Evolutionary conservation across 257 asterid genomes (phyloP).

Genomic region (Solanum lycopersicoides): DNA sequence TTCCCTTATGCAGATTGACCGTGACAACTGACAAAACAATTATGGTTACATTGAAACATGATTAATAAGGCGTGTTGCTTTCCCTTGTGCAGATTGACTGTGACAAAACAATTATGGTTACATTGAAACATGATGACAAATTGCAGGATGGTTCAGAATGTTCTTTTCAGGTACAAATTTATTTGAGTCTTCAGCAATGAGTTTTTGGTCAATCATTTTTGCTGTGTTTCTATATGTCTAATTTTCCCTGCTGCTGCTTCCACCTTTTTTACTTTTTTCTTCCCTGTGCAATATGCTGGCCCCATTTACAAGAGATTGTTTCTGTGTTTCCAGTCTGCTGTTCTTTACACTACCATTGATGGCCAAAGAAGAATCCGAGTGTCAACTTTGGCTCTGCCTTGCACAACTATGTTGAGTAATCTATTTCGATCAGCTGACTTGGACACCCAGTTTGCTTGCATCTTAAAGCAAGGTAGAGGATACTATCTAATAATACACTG

Average conservation of each 20-base stretch:
- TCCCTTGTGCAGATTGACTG: slow-evolving; percentile 70
- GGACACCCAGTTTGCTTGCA: slow-evolving; percentile 88
- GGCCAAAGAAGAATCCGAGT: slow-evolving; percentile 98
- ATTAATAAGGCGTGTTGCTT: background rate
- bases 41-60: slow-evolving; percentile 79
- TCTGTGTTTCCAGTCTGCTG: slow-evolving; percentile 60
- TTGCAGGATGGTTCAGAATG: slow-evolving; percentile 96
- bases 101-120: slow-evolving; percentile 93
- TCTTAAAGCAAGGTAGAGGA: slow-evolving; percentile 71
- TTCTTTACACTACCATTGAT: slow-evolving; percentile 85
- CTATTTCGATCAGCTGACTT: slow-evolving; percentile 94
- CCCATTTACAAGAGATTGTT: background rate
- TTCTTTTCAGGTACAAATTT: slow-evolving; percentile 72
- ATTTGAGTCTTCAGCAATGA: background rate
- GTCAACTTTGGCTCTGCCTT: slow-evolving; percentile 85
- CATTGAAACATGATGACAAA: slow-evolving; percentile 91
- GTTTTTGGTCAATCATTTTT: background rate
- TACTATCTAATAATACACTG: background rate
- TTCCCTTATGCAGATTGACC: slow-evolving; percentile 58
- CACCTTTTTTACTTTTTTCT: background rate
- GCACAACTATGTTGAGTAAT: slow-evolving; percentile 87
- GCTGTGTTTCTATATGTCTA: background rate
- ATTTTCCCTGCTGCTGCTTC: background rate
- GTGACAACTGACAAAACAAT: slow-evolving; percentile 97
- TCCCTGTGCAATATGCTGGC: background rate